Evolutionary conservation across 2,329 filamentous ascomycete genomes (phyloP).

Genomic region (Colletotrichum sp.): DNA sequence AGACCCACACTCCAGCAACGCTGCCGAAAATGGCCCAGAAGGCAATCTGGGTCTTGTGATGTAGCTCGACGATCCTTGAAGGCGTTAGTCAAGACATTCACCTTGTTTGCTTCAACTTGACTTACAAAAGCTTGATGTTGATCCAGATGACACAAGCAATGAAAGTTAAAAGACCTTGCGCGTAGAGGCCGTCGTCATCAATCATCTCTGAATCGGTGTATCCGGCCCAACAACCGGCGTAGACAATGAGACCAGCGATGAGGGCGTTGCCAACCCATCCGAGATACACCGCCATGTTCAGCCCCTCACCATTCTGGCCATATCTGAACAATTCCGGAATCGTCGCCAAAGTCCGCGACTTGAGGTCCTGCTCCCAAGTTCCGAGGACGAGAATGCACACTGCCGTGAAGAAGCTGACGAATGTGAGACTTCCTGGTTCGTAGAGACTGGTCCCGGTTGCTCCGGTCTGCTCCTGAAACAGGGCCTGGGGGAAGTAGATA

Average conservation of each 20-base stretch:
- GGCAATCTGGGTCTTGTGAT: background rate
- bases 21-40: background rate
- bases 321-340: slow-evolving; percentile 89
- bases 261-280: slow-evolving; percentile 41
- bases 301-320: slow-evolving; percentile 73
- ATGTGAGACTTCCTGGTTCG: slow-evolving; percentile 83
- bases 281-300: slow-evolving; percentile 76
- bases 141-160: background rate
- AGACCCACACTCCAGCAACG: background rate
- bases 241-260: slow-evolving; percentile 39
- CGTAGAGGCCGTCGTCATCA: background rate
- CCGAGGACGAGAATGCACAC: slow-evolving; percentile 87
- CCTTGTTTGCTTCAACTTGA: background rate
- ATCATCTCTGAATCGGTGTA: background rate
- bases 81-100: background rate
- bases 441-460: slow-evolving; percentile 94
- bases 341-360: slow-evolving; percentile 81
- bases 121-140: background rate
- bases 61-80: background rate
- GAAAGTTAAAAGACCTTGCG: background rate
- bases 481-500: slow-evolving; percentile 84
- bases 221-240: background rate
- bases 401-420: slow-evolving; percentile 96
- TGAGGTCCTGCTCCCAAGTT: slow-evolving; percentile 91
- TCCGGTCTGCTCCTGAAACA: slow-evolving; percentile 83